Evolutionary conservation across 2,329 filamentous ascomycete genomes (phyloP), one percentile per base, ranked within the genome.

Genomic region (Zasmidium citrigriseum): DNA sequence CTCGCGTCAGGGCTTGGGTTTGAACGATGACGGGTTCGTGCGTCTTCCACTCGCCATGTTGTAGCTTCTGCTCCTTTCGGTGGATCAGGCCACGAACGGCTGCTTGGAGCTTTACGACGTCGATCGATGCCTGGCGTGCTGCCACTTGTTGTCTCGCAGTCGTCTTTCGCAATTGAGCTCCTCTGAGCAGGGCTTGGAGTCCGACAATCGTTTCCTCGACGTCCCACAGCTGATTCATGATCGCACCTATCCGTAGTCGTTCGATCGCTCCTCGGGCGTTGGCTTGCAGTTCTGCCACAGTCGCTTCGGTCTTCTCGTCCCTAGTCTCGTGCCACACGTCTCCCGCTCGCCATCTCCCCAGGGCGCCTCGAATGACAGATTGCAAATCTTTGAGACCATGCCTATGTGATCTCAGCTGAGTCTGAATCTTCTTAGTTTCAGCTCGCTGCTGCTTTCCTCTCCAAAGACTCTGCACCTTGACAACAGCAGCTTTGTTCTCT

Each of bases 191-290:
- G 12, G 93, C 86, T 74, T 99, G 95, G 5, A 99, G 80, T 51
- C 96, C 88, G 48, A 91, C 76, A 20, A 99, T 75, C 72, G 83
- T 80, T 22, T 88, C 82, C 73, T 99, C 95, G 14, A 85, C 82
- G 62, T 95, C 89, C 95, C 95, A 99, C 2, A 99, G 82, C 25
- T 83, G 76, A 67, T 96, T 89, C 93, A 99, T 98, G 59, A 86
- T 83, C 47, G 89, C 81, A 7, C 90, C 91, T 1, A 98, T 84
- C 56, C 82, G 83, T 71, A 96, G 82, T 55, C 95, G 85, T 55
- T 90, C 74, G 63, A 96, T 72, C 1, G 93, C 91, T 41, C 93
- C 95, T 60, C 91, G 71, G 14, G 72, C 69, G 16, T 71, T 70
- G 22, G 78, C 75, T 65, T 81, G 78, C 3, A 81, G 66, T 10